Base-by-base conservation (phyloP, 2,329 filamentous ascomycete genomes). In the Fusarium proliferatum region DNA sequence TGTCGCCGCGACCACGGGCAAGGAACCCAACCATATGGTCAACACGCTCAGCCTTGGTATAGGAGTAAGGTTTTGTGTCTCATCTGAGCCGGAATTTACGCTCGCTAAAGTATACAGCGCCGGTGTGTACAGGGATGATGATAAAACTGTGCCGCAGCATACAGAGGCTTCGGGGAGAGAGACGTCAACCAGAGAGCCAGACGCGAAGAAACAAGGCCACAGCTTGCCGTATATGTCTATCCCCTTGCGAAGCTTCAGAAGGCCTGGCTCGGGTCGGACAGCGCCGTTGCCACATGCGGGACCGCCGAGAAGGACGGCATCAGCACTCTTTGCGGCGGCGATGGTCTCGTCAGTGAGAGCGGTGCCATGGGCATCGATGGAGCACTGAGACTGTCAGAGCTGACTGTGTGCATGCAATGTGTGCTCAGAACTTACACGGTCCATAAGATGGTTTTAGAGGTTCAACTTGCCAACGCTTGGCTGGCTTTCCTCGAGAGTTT, bases 141-240 rank as follows among this genome's bases (percentile, higher is more conserved):
- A 93, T 94, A 85, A 98, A 94, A 87, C 93, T 77, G 94, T 95
- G 79, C 94, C 95, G 72, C 91, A 89, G 88, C 94, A 97, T 71
- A 98, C 89, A 6, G 0, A 96, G 9, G 34, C 34, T 16, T 16
- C 15, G 34, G 15, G 34, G 34, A 12, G 95, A 16, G 95, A 98
- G 80, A 88, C 89, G 56, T 95, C 91, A 79, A 97, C 91, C 56
- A 98, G 92, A 34, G 91, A 89, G 60, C 96, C 93, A 2, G 95
- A 95, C 57, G 94, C 94, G 86, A 99, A 98, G 88, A 94, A 97
- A 88, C 96, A 98, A 15, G 95, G 96, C 10, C 96, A 92, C 66
- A 98, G 91, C 89, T 98, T 98, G 77, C 95, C 96, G 85, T 97
- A 98, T 64, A 96, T 94, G 80, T 89, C 89, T 88, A 98, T 93